Base-by-base conservation (phyloP, 371 early-diverging fungal genomes). In the Nosema muscidifuracis region DNA sequence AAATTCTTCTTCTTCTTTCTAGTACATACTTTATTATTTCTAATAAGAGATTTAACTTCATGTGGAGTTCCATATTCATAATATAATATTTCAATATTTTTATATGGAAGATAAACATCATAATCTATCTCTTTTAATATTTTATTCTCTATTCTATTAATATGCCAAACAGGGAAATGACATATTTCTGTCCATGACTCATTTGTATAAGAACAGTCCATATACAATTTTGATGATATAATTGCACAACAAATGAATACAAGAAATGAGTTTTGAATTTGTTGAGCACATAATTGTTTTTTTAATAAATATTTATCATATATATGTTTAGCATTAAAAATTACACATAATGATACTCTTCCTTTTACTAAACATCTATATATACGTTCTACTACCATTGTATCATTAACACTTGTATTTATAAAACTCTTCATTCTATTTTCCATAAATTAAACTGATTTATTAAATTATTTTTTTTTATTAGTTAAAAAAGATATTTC, bases 171-270 rank as follows among this genome's bases (percentile, higher is more conserved):
- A 10, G 43, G 34, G n/a, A 60, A 50, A 13, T 44, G 57, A 38
- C 44, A 69, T 31, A 69, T 20, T 20, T 61, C 70, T n/a, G 61
- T 58, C 70, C 70, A 69, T n/a, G 70, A 69, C 24, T 51, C 33
- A 61, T 69, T 69, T 16, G 70, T 69, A 51, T 60, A 69, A 16
- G 70, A 69, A 3, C 36, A 34, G 24, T 69, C 70, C 70, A 69
- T 60, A 38, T 60, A 69, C 31, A 61, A 24, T 47, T 69, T 69
- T 16, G 50, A 47, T 15, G 61, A 24, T 47, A 69, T 60, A 36
- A 69, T 69, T 13, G 28, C 38, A 36, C 57, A 69, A 34, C 50
- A 36, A 2, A 61, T 69, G 18, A 69, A 69, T 9, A 69, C 13
- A 15, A 69, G 50, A 33, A 44, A 69, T 60, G 40, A 31, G 34